Evolutionary conservation across 2,329 filamentous ascomycete genomes (phyloP), one percentile per base, ranked within the genome.

Genomic region (Westerdykella sp.): DNA sequence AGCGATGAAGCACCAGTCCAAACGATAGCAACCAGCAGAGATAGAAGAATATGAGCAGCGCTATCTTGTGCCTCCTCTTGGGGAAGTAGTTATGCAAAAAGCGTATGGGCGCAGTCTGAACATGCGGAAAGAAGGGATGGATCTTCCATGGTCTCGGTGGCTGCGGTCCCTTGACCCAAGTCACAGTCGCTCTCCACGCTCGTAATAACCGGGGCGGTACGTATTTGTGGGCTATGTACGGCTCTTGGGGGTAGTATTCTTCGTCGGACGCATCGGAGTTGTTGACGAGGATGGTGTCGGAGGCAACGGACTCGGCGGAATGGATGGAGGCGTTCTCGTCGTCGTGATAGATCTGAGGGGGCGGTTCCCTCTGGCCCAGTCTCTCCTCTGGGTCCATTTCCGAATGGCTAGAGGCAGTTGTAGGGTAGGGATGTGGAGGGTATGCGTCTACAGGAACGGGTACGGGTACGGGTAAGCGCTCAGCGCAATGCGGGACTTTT

Each of bases 11-110:
- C 18, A 91, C 77, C 34, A 88, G 62, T 16, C 77, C 74, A 62
- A 90, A 91, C 0, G 77, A 75, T 39, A 86, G 60, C 13, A 87
- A 65, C 87, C 86, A 93, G 40, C 78, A 65, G 23, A 76, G 73
- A 39, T 85, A 78, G 50, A 81, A 84, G 30, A 73, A 66, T 35
- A 80, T 64, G 39, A 85, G 69, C 5, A 85, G 69, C 54, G 70
- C 70, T n/a, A 78, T 60, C 34, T 81, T 78, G 41, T 84, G 80
- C 49, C 69, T 76, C 48, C 67, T 68, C 45, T 75, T 75, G 0
- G 83, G 81, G 2, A 86, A 68, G 52, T 79, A 77, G 42, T 70
- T 75, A 49, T 87, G 77, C 44, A 88, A 60, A 34, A 87, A 66
- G 36, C 69, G 67, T 46, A 86, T 69, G 1, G 86, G 87, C 25